Evolutionary conservation across 129 eudicot genomes (phyloP), one percentile per base, ranked within the genome.

Genomic region (Artemisia annua): DNA sequence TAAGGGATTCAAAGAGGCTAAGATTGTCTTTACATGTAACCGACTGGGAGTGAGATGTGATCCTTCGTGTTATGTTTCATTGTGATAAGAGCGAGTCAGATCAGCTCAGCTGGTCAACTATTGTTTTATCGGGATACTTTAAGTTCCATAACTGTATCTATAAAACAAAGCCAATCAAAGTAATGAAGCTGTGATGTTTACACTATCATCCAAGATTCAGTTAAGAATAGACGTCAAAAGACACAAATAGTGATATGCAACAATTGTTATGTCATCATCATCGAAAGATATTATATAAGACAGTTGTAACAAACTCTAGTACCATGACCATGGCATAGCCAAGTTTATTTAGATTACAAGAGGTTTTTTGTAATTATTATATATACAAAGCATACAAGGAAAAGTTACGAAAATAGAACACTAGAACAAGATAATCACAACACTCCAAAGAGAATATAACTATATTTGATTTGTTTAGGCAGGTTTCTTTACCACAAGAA

Each of bases 401-500:
- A 67, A 39, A 56, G 55, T 55, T 56, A 53, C 67, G 46, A 11
- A 44, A 66, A 60, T 53, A 48, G 43, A 20, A 57, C 24, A 66
- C 59, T 43, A 59, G 43, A n/a, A 57, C 24, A 68, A 69, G 65
- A 26, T 48, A 26, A 54, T 14, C 48, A 32, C 19, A 1, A 26
- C n/a, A 59, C 28, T n/a, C 57, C n/a, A 66, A 18, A 43, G 68
- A 74, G 19, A 52, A 55, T 44, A 48, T 30, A 3, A 49, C 35
- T 8, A 7, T 39, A 39, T 7, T 54, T 78, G 46, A 64, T 63
- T 15, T 48, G 19, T 20, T 85, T 81, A 85, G 13, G 66, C 73
- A 26, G 66, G 22, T 59, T 78, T 81, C 85, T 68, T 84, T 60
- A 84, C 92, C 63, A 87, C 85, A 61, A 87, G 86, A 75, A 87